Evolutionary conservation across 129 eudicot species (phyloP).

Genomic region (Chrysanthemum makinoi): DNA sequence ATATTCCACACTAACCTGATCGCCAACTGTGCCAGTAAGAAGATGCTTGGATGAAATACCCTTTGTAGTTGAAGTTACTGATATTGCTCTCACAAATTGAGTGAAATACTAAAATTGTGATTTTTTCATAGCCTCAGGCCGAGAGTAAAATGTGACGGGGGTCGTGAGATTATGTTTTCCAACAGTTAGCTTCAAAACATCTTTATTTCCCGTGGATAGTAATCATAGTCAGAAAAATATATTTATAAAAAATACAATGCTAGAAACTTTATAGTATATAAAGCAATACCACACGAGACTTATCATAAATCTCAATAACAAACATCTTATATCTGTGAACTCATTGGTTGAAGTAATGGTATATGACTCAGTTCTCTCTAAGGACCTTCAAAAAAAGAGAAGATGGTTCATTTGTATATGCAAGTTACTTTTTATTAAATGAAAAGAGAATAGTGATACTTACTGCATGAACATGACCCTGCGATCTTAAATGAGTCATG

Average conservation of each 20-base stretch:
- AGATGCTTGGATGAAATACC: slow-evolving; percentile 93
- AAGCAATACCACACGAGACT: too few relatives aligned
- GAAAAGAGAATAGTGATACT: slow-evolving; percentile 34
- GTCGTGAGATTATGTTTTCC: slow-evolving; percentile 95
- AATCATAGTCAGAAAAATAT: too few relatives aligned
- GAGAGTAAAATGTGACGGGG: slow-evolving; percentile 89
- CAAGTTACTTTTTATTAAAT: background rate
- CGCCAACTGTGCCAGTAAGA: slow-evolving; percentile 89
- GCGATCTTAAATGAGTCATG: slow-evolving; percentile 90
- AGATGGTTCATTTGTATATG: background rate
- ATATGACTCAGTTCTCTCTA: slow-evolving; percentile 98
- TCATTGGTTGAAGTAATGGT: slow-evolving; percentile 94
- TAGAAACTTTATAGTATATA: too few relatives aligned
- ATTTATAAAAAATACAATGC: too few relatives aligned
- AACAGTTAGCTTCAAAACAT: too few relatives aligned
- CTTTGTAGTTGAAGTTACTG: slow-evolving; percentile 85
- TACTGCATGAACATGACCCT: slow-evolving; percentile 98
- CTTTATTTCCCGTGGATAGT: too few relatives aligned
- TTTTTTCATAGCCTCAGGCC: slow-evolving; percentile 77
- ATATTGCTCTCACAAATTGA: slow-evolving; percentile 79
- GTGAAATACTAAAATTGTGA: slow-evolving; percentile 91
- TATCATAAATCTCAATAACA: slow-evolving; percentile 90
- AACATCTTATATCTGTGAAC: slow-evolving; percentile 98
- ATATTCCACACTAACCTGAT: slow-evolving; percentile 91
- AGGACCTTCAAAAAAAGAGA: slow-evolving; percentile 55